These are phyloP conservation scores for Xylariaceae sp. DNA, from an alignment of 2,329 filamentous ascomycete genomes.

Conservation along the genomic window DNA sequence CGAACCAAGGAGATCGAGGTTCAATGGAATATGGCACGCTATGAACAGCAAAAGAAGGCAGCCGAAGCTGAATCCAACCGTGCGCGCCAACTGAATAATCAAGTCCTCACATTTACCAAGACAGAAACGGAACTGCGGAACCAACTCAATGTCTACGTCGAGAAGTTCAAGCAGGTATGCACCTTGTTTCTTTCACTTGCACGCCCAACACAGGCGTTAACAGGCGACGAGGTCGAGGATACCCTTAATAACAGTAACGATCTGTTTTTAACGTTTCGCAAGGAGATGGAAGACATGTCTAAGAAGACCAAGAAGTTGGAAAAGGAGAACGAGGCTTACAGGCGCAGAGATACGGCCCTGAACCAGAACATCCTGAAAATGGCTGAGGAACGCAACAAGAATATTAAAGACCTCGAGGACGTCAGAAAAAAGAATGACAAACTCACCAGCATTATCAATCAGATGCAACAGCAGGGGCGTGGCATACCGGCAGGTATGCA, in stretches of 20 bases:
- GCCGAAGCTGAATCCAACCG: conserved; percentile 82
- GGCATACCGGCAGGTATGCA: conserved; percentile 71
- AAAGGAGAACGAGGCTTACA: conserved; percentile 91
- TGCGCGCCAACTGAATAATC: conserved; percentile 83
- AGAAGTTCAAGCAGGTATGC: conserved; percentile 98
- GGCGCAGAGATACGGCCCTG: conserved; percentile 90
- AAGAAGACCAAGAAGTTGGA: conserved; percentile 98
- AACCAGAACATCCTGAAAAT: conserved; percentile 96
- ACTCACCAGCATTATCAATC: conserved; percentile 90
- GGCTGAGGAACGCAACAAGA: conserved; percentile 87
- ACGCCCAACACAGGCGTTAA: conserved; percentile 46
- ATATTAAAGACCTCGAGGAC: conserved; percentile 77
- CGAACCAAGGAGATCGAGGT: conserved; percentile 96
- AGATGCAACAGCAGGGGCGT: conserved; percentile 93
- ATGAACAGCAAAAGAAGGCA: conserved; percentile 87
- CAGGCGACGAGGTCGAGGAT: conserved; percentile 84
- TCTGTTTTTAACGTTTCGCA: conserved; percentile 92
- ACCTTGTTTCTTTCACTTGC: conserved; percentile 35
- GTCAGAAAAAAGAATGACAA: conserved; percentile 87
- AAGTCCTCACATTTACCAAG: conserved; percentile 94
- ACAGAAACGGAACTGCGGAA: conserved; percentile 92
- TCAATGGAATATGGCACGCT: conserved; percentile 85
- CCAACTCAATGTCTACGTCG: conserved; percentile 97
- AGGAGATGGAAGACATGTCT: conserved; percentile 99
- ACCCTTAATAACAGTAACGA: conserved; percentile 99